A percentile compares a stretch with the other conserved stretches of the same genome.
These are phyloP conservation scores for Syncephalastrum racemosum DNA, from an alignment of 371 early-diverging fungal genomes.

Conservation along the genomic window DNA sequence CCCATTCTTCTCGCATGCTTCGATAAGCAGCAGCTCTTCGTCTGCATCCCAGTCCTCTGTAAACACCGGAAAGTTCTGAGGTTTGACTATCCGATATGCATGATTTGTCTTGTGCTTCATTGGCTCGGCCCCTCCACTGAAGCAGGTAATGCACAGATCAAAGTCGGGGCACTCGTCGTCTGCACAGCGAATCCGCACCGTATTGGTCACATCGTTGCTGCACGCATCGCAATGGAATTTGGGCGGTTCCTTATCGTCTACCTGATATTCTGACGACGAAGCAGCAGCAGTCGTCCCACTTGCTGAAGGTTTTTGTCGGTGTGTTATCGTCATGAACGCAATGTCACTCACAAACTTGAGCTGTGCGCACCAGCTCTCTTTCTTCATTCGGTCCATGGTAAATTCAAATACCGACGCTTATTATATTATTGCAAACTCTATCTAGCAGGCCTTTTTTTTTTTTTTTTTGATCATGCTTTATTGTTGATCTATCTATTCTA, in stretches of 20 bases:
- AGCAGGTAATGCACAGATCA: conserved; percentile 96
- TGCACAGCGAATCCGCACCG: conserved; percentile 89
- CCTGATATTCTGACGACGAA: conserved; percentile 21
- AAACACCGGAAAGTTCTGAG: conserved; percentile 85
- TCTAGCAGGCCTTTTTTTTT: too few species aligned
- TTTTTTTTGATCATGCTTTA: too few species aligned
- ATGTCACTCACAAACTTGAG: conserved; percentile 4
- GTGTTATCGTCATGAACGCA: conserved; percentile 46
- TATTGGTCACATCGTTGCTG: conserved; percentile 84
- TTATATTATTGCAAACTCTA: too few species aligned
- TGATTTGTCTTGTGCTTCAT: conserved; percentile 86
- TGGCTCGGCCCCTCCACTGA: conserved; percentile 83
- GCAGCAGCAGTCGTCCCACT: conserved; percentile 22
- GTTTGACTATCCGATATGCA: conserved; percentile 85
- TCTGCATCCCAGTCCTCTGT: conserved; percentile 94
- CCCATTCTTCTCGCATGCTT: conserved; percentile 90
- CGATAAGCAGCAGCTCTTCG: conserved; percentile 95
- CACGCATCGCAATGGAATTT: conserved; percentile 92
- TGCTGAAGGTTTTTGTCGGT: conserved; percentile 42
- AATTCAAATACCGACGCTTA: too few species aligned
- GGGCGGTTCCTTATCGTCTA: conserved; percentile 53
- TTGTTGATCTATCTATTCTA: too few species aligned
- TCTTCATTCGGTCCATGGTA: too few species aligned
- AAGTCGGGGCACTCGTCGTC: conserved; percentile 84
- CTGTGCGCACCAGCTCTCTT: too few species aligned